Base-by-base conservation (phyloP, 2,329 filamentous ascomycete species). In the Pseudofabraea citricarpa region DNA sequence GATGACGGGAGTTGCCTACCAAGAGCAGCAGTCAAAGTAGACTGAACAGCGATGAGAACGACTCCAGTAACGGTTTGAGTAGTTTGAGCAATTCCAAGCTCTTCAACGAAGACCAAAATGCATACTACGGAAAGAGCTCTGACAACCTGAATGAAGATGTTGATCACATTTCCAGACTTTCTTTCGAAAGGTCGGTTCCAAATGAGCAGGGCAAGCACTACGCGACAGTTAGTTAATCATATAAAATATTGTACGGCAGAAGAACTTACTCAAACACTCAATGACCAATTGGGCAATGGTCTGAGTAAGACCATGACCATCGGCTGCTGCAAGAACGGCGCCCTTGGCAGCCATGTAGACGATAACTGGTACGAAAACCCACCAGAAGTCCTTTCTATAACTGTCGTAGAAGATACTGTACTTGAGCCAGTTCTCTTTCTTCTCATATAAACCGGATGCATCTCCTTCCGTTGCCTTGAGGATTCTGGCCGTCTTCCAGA, bases 331-430 rank as follows among this genome's bases (percentile, higher is more conserved):
- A 52, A 97, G 83, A 45, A 91, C 81, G 48, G 82, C 85, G 43
- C 91, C 90, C 69, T 93, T 93, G 61, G 81, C 83, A 60, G 96
- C 90, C 72, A 90, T 86, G 72, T 97, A 97, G 51, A 90, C 48
- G 58, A 97, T 95, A 48, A 78, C 73, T 0, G 93, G 93, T 12
- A 97, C 76, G 61, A 98, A 97, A 19, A 96, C 68, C 91, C 91
- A 97, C 93, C 93, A 98, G 71, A 91, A 95, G 56, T 83, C 81
- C 66, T 87, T 89, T 70, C 89, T 90, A 74, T 95, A 97, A 56
- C 84, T 85, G 59, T 97, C 93, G 71, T 98, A 98, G 70, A 98
- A 97, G 49, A 96, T 75, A 58, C 87, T 93, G 75, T 98, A 98
- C 71, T 93, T 95, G 63, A 88, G 76, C 90, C 93, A 96, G 31